These are phyloP conservation scores for Penicillium canescens DNA, from an alignment of 495 filamentous ascomycete genomes.

Conservation along the genomic window DNA sequence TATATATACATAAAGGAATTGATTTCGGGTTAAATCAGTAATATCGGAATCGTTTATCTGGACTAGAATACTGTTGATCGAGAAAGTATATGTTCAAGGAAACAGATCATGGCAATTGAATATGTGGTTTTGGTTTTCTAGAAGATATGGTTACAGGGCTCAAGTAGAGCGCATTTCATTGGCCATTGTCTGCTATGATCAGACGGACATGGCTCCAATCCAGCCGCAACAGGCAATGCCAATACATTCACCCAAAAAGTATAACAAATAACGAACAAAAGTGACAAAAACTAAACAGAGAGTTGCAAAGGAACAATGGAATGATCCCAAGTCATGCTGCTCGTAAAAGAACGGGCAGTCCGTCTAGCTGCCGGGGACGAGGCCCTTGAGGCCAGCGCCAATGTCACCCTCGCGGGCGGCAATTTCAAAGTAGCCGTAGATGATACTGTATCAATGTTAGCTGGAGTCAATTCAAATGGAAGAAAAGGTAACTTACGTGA, in stretches of 20 bases:
- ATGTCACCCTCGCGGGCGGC: constrained; percentile 98
- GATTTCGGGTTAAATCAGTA: not conserved
- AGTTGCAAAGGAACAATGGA: constrained; percentile 19
- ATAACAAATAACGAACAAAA: constrained; percentile 29
- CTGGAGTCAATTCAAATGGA: not conserved
- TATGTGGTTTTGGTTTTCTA: constrained; percentile 22
- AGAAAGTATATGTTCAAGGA: not conserved
- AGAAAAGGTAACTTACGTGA: constrained; percentile 74
- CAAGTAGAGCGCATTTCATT: constrained; percentile 14
- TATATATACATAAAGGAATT: not conserved
- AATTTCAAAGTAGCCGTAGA: constrained; percentile 99
- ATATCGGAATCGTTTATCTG: no score
- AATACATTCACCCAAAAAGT: constrained; percentile 25
- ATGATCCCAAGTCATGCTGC: constrained; percentile 33
- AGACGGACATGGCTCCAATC: not conserved
- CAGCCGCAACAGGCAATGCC: constrained; percentile 1
- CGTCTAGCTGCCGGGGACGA: constrained; percentile 60
- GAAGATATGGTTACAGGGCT: constrained; percentile 33
- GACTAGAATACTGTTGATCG: not conserved
- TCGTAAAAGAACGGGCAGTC: constrained; percentile 32
- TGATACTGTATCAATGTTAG: constrained; percentile 65
- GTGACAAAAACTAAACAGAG: constrained; percentile 26
- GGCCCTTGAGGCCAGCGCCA: constrained; percentile 80
- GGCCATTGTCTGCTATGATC: not conserved
- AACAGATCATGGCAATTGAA: constrained; percentile 4